Evolutionary conservation across 345 rosid species (phyloP), one percentile per base, ranked within the genome.

Genomic region (Crucihimalaya himalaica): DNA sequence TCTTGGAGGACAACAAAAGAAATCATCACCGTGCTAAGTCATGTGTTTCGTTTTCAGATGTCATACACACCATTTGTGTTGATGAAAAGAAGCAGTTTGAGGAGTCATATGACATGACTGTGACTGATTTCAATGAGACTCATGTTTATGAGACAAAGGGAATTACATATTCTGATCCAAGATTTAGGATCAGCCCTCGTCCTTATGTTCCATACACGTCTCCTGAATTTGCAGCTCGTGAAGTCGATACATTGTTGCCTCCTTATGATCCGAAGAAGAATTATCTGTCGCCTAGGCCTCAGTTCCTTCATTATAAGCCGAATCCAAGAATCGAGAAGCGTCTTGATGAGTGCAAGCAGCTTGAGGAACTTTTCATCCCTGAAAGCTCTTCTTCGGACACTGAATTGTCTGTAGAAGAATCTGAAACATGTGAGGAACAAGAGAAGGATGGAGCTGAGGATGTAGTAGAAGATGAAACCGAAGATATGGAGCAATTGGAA

Each of bases 221-320:
- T 55, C 78, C 86, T 67, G 63, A 73, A 37, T 63, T 89, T 82
- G 82, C 87, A 37, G 87, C 85, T 1, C 80, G 87, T 51, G 94
- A 89, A 79, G 87, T 81, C 1, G 91, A 83, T 72, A 81, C 93
- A 18, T 75, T 59, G 50, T 19, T 82, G 80, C 80, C 74, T 62
- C 88, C 89, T 54, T 90, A 86, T 70, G 90, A 87, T 74, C 90
- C 86, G 12, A 81, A 81, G 46, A 84, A 74, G 50, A 86, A 89
- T 65, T 86, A 84, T 58, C 75, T 85, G 35, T 83, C 94, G 3
- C 91, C 90, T 5, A 84, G 89, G 83, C 95, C 92, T 48, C 85
- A 70, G 79, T 89, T 87, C 70, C 91, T 83, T 34, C 82, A 77
- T 42, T 89, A 89, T 45, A 84, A 67, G 64, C 89, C 88, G 2